Base-by-base conservation (phyloP, 2,329 filamentous ascomycete species). In the Xylariales sp. region DNA sequence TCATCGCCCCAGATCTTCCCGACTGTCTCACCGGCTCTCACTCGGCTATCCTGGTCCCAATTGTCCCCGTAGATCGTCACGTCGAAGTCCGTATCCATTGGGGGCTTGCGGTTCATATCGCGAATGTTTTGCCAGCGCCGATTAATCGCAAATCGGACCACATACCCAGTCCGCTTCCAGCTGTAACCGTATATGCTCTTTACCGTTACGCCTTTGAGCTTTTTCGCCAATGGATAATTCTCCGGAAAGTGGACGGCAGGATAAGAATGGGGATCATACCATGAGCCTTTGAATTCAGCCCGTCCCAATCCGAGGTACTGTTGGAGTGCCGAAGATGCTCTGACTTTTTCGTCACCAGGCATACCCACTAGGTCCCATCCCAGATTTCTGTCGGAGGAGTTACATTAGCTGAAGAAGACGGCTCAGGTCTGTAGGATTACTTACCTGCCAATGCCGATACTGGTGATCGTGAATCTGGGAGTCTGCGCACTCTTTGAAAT, bases 291-390 rank as follows among this genome's bases (percentile, higher is more conserved):
- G 14, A 70, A 61, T 12, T 30, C 50, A 46, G 80, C 73, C 0
- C 45, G 67, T 12, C 79, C 71, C 10, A 65, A 68, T 9, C 68
- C 59, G 12, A 77, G 49, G 45, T 81, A 73, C 1, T 71, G 46
- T 8, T 71, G 59, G 9, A 78, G 54, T 5, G 56, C 60, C 5
- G 69, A 64, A 1, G 77, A 75, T 5, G 75, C 48, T 23, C 66
- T 70, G 30, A 64, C 61, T 23, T 71, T 67, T 5, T 71, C 66
- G 7, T 76, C 66, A 5, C 76, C 74, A 4, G 76, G 72, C 12
- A 75, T 60, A 0, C 78, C 75, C 32, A 76, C 74, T 2, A 83
- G 54, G 3, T 75, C 75, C 82, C 82, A 83, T 66, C 83, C 81
- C 8, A 80, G 69, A 3, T 64, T 64, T 48, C 81, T 81, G 28